Evolutionary conservation across 148 eudicot genomes (phyloP), one percentile per base, ranked within the genome.

Genomic region (Fagopyrum esculentum): DNA sequence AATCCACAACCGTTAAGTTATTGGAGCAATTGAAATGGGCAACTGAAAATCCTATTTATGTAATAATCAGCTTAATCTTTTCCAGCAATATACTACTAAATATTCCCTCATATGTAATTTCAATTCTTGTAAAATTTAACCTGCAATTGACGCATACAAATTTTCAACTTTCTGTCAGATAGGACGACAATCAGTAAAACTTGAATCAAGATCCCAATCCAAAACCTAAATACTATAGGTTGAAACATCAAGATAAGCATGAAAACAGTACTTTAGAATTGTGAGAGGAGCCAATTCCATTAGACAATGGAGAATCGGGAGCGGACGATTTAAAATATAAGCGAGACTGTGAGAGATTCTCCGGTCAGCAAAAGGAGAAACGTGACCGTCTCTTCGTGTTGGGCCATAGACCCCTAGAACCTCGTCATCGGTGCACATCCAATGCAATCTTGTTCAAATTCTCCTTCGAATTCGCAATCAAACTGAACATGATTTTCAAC

Each of bases 401-500:
- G 81, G 77, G 77, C 77, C 83, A 44, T 85, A 74, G 72, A 89
- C 85, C 80, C 83, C 76, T 10, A 82, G 74, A 56, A 83, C 93
- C 6, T 86, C 89, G 6, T 78, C 82, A 4, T 83, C 83, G 45
- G 85, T 92, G 96, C 2, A 95, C 96, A 73, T 92, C 96, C 4
- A 84, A 89, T 15, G 91, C 98, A 68, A 95, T 92, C 81, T 92
- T 95, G 68, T 82, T 86, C 74, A 95, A 78, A 81, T 88, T 95
- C 78, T 95, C 98, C 75, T 95, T 95, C 82, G 89, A 84, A 89
- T 90, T 87, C 52, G 96, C 98, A 19, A 93, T 87, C 71, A 96
- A 87, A 85, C 79, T 85, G 88, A 93, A 86, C 98, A 92, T 91
- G 51, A 22, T 22, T 45, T 83, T 6, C 29, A 30, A 81, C 26